These are phyloP conservation scores for Leishmania martiniquensis DNA, from an alignment of 208 protist species.

Conservation along the genomic window DNA sequence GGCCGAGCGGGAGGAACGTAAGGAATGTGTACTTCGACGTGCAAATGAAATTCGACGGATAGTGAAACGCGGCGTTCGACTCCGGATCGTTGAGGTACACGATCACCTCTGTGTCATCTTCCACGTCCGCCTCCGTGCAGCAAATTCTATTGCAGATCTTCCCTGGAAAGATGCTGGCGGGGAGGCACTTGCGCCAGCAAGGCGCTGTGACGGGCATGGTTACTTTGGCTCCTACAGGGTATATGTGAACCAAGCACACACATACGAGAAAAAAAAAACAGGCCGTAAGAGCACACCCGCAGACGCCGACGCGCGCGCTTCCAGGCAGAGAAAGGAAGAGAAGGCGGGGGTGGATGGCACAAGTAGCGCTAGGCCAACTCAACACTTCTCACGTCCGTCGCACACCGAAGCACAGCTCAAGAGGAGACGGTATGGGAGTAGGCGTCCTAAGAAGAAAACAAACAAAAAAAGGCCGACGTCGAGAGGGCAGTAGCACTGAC, in stretches of 20 bases:
- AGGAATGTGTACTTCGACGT: constrained; percentile 94
- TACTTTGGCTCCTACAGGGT: background rate
- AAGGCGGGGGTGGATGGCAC: background rate
- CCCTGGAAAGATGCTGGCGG: constrained; percentile 30
- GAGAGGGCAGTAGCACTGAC: no score
- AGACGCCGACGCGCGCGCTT: background rate
- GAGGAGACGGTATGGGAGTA: constrained; percentile 18
- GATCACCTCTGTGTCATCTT: constrained; percentile 63
- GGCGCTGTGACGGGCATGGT: constrained; percentile 29
- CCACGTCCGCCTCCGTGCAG: constrained; percentile 37
- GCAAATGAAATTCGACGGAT: constrained; percentile 87
- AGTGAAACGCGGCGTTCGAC: constrained; percentile 66
- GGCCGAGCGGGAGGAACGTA: constrained; percentile 93
- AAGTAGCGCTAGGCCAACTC: background rate
- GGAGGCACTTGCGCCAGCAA: constrained; percentile 33
- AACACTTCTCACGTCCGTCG: background rate
- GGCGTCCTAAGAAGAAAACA: no score
- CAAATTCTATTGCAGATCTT: constrained; percentile 49
- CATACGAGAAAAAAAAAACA: background rate
- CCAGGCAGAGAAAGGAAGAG: no score
- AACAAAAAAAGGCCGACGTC: no score
- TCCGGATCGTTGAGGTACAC: constrained; percentile 83
- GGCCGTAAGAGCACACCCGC: background rate
- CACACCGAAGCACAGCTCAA: background rate
- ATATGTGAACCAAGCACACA: background rate